These are phyloP conservation scores for Elaeis oleifera DNA, from an alignment of 202 grass and related monocot species.

Conservation along the genomic window DNA sequence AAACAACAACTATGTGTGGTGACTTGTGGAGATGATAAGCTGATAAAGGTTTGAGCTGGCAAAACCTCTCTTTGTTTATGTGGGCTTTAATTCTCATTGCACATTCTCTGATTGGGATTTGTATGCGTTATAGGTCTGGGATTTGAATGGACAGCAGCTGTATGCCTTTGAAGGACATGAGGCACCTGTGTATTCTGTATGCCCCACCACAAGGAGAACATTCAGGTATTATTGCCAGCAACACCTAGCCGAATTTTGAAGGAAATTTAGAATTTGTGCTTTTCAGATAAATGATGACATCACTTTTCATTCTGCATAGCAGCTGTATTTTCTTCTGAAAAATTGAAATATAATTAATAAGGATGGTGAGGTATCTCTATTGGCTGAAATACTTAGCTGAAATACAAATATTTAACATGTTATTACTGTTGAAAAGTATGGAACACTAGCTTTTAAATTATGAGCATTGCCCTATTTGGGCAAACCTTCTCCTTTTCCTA, in stretches of 20 bases:
- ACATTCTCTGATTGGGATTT: slow-evolving; percentile 13
- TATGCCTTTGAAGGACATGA: slow-evolving; percentile 88
- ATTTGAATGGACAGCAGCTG: slow-evolving; percentile 66
- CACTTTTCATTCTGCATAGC: too few relatives aligned
- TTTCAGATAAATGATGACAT: too few relatives aligned
- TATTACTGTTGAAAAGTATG: too few relatives aligned
- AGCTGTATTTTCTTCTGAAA: too few relatives aligned
- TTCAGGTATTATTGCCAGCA: slow-evolving; percentile 49
- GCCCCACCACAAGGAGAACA: slow-evolving; percentile 85
- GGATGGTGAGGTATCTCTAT: background rate
- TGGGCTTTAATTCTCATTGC: slow-evolving; percentile 13
- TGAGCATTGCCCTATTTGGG: too few relatives aligned
- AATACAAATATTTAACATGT: too few relatives aligned
- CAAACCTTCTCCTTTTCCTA: too few relatives aligned
- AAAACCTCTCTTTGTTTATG: slow-evolving; percentile 7
- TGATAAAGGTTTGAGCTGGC: slow-evolving; percentile 55
- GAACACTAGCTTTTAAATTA: too few relatives aligned
- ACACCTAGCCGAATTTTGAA: too few relatives aligned
- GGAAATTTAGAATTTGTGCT: too few relatives aligned
- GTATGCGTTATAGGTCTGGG: slow-evolving; percentile 64
- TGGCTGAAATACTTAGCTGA: too few relatives aligned
- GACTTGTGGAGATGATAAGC: slow-evolving; percentile 97
- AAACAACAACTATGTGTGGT: slow-evolving; percentile 71
- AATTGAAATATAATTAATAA: background rate
- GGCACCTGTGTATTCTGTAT: slow-evolving; percentile 85